Evolutionary conservation across 768 basidiomycete genomes (phyloP), one percentile per base, ranked within the genome.

Genomic region (Termitomyces sp.): DNA sequence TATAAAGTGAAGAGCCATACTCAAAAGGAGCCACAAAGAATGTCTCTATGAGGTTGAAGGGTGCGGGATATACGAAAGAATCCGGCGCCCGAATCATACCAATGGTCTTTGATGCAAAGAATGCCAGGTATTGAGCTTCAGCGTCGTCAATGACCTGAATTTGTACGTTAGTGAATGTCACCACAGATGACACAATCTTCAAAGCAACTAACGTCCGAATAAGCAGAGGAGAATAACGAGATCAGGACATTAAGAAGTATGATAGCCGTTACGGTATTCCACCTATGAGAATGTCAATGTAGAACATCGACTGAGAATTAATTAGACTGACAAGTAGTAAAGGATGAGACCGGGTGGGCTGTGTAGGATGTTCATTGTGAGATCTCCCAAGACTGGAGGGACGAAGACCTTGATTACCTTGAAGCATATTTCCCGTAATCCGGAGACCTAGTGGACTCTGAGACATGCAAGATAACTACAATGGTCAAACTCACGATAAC

Each of bases 191-290:
- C 50, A 53, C 46, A 47, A 47, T 6, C 14, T 20, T 40, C 16
- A 20, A 20, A 26, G 13, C 28, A n/a, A 74, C 81, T 70, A 57
- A 91, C 93, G 66, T 95, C 94, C 12, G 87, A 84, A 67, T 96
- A 96, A 0, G 94, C 93, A 52, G 93, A 92, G 18, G 94, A 87
- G 70, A 97, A 97, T 65, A 98, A 75, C n/a, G 95, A 97, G 65
- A 98, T 94, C 67, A 98, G 80, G 68, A 98, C 86, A 69, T 98
- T 98, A 70, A 97, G 82, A 52, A 97, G 79, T 56, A 98, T 83
- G 52, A 97, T 81, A 18, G 85, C 89, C 2, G 91, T 88, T 23
- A 86, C 81, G 56, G 92, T 82, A 72, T 88, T 93, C 93, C 93
- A 95, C 47, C 88, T 89, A 61, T 20, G 14, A 32, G 18, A 35